Conservation (phyloP, 2,329 filamentous ascomycete species). For the Aspergillus awamori region DNA sequence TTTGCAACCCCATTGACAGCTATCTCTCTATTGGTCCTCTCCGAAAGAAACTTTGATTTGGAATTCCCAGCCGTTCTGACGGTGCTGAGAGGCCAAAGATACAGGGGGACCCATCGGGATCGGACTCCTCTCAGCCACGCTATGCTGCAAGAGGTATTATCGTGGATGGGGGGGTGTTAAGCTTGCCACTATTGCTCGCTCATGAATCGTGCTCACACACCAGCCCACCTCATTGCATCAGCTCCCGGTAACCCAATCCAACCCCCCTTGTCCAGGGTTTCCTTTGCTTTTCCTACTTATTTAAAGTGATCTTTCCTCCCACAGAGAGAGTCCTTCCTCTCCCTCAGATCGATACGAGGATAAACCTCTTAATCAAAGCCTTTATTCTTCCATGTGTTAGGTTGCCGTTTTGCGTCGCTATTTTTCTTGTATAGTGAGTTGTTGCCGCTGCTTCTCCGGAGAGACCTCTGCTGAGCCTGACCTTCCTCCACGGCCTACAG, state of each 20-base stretch:
- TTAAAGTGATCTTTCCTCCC: conserved; percentile 5
- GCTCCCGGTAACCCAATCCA: neutral
- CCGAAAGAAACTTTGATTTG: conserved; percentile 5
- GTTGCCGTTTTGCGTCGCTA: conserved; percentile 15
- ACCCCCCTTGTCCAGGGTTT: neutral
- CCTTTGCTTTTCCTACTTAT: neutral
- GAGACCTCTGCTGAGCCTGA: conserved; percentile 12
- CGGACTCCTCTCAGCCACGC: conserved; percentile 7
- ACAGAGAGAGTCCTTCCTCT: neutral
- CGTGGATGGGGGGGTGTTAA: neutral
- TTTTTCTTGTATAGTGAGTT: conserved; percentile 12
- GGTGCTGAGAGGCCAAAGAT: conserved; percentile 5
- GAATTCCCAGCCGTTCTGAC: conserved; percentile 11
- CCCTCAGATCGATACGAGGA: neutral
- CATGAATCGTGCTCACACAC: neutral
- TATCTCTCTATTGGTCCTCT: neutral
- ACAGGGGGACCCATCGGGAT: neutral
- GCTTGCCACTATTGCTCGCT: neutral
- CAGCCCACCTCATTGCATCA: conserved; percentile 2
- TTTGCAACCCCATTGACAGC: neutral
- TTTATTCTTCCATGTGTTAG: conserved; percentile 10
- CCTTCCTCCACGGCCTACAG: conserved; percentile 10
- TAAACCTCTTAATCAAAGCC: neutral
- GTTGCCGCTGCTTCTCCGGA: conserved; percentile 10
- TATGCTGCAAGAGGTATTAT: conserved; percentile 7